Percentiles rank a stretch among this genome's conserved stretches.
Evolutionary conservation across 2,329 filamentous ascomycete genomes (phyloP).

Genomic region (Alternaria angustiovoidea): DNA sequence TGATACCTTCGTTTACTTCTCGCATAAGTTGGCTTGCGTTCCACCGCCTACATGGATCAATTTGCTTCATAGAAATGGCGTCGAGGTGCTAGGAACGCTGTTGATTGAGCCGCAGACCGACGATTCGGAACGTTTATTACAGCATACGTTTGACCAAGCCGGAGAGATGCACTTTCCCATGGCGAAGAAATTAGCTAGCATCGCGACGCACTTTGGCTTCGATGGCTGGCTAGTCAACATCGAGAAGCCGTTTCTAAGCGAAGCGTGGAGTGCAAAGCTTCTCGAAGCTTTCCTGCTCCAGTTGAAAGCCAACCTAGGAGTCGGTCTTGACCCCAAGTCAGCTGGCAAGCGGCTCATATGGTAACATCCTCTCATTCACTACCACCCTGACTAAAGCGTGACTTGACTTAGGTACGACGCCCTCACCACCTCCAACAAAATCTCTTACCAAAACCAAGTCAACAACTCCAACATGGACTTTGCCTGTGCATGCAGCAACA

Average conservation of each 20-base stretch:
- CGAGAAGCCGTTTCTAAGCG: slow-evolving; percentile 52
- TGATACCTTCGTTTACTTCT: slow-evolving; percentile 58
- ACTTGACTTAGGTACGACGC: slow-evolving; percentile 55
- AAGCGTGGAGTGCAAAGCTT: slow-evolving; percentile 39
- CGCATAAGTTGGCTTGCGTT: slow-evolving; percentile 56
- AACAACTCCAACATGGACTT: slow-evolving; percentile 51
- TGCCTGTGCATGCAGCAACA: slow-evolving; percentile 47
- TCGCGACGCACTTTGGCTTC: slow-evolving; percentile 55
- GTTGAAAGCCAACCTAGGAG: slow-evolving; percentile 43
- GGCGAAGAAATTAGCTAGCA: slow-evolving; percentile 49
- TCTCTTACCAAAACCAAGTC: slow-evolving; percentile 57
- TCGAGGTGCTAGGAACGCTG: slow-evolving; percentile 54
- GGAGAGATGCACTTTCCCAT: slow-evolving; percentile 41
- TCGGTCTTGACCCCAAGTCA: background rate
- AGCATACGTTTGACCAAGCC: slow-evolving; percentile 8
- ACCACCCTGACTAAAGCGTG: background rate
- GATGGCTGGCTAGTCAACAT: slow-evolving; percentile 60
- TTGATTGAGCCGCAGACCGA: slow-evolving; percentile 54
- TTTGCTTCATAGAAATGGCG: slow-evolving; percentile 57
- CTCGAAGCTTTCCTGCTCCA: slow-evolving; percentile 52
- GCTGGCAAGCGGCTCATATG: slow-evolving; percentile 48
- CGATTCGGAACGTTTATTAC: slow-evolving; percentile 42
- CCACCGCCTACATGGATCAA: slow-evolving; percentile 59
- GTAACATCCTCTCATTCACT: slow-evolving; percentile 26
- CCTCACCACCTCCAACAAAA: slow-evolving; percentile 52